Evolutionary conservation across 805 yeast genomes (phyloP), one percentile per base, ranked within the genome.

Genomic region (Sugiyamaella lignohabitans): DNA sequence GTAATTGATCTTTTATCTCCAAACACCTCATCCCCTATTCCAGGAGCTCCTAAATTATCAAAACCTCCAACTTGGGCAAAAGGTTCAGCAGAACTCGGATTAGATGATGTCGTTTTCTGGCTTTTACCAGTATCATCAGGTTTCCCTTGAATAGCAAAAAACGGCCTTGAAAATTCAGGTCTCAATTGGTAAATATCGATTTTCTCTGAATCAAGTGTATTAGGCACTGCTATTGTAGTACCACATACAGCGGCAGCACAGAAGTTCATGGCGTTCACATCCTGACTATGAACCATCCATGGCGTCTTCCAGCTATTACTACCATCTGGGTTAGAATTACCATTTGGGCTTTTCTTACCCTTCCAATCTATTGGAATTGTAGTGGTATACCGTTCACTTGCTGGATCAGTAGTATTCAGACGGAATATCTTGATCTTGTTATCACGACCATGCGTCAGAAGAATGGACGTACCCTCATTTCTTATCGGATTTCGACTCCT

Each of bases 181-280:
- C 38, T 17, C 2, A 56, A 16, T 3, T n/a, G 16, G 39, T 54
- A 56, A 1, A 86, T 59, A 56, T 85, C 95, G 51, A 84, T 72
- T 29, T 71, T 70, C 36, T 81, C 77, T 0, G 93, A 79, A 55
- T 78, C 76, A 6, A 70, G 61, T 0, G 87, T 77, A 16, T 82
- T 79, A 0, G 95, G 87, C 0, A 85, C 75, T 0, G 73, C 73
- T 4, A 81, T 58, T 21, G 78, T 47, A 11, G 53, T 53, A 1
- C 60, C 59, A 5, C 42, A 46, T 16, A 73, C 61, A 3, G 72
- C 80, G n/a, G 81, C 78, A 46, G 80, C 78, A 54, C 87, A 75
- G 61, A 82, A 87, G 55, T 84, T 86, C 52, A 87, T 65, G 3
- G 86, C 70, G 60, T 87, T 87, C 38, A 84, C 83, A 4, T 88